phyloP scores from a whole-genome alignment of 768 basidiomycete species.

The Xerocomus potaroensis region DNA sequence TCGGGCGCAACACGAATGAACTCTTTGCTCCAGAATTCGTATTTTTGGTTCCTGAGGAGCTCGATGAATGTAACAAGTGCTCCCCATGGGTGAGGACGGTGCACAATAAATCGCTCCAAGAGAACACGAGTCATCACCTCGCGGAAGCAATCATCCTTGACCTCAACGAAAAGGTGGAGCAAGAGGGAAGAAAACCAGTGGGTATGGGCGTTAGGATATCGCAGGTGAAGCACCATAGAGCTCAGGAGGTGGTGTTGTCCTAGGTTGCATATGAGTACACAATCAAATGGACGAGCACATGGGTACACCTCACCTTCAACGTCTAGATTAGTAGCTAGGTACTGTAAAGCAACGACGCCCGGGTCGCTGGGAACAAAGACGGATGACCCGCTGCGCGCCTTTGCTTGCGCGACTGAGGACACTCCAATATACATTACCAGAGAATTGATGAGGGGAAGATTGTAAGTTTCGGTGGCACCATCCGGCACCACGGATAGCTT shows the following conservation, averaged over 20 bases:
- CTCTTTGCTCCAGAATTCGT: slow-evolving; percentile 87
- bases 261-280: slow-evolving; percentile 29
- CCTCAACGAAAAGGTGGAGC: slow-evolving; percentile 80
- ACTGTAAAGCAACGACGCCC: slow-evolving; percentile 79
- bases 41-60: slow-evolving; percentile 83
- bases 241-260: slow-evolving; percentile 94
- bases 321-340: slow-evolving; percentile 79
- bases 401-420: slow-evolving; percentile 84
- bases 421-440: slow-evolving; percentile 97
- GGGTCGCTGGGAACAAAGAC: slow-evolving; percentile 80
- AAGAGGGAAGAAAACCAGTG: slow-evolving; percentile 95
- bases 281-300: neutral
- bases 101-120: slow-evolving; percentile 89
- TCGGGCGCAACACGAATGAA: slow-evolving; percentile 84
- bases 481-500: slow-evolving; percentile 46
- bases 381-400: slow-evolving; percentile 76
- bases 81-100: slow-evolving; percentile 96
- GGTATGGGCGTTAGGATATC: slow-evolving; percentile 98
- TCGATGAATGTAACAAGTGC: slow-evolving; percentile 92
- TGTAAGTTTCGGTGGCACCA: slow-evolving; percentile 60
- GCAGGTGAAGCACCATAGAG: slow-evolving; percentile 90
- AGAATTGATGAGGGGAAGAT: slow-evolving; percentile 86
- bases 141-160: slow-evolving; percentile 70
- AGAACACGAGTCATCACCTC: slow-evolving; percentile 87
- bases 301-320: slow-evolving; percentile 71